Base-by-base conservation (phyloP, 208 protist species). In the Leishmania arabica region DNA sequence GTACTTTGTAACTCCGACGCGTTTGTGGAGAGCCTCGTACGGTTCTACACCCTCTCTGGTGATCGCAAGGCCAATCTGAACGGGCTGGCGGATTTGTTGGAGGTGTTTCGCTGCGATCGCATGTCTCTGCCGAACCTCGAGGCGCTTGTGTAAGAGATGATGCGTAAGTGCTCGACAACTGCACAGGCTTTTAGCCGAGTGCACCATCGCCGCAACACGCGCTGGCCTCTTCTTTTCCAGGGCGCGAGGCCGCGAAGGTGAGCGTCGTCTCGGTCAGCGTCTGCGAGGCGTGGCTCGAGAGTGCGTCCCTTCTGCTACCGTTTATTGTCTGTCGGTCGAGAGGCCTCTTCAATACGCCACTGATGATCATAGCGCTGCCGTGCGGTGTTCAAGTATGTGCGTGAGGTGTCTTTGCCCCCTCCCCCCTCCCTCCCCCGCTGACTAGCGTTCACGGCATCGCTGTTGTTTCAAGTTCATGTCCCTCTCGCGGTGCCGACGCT, bases 1-100 rank as follows among this genome's bases (percentile, higher is more conserved):
- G 86, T 79, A 53, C 68, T 95, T 42, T 83, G 89, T 40, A 84
- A 90, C 64, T 93, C 84, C 2, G 91, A 93, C 79, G 88, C 91
- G 2, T 95, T 97, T 86, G 73, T 97, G 9, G 83, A 84, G n/a
- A 91, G 93, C 66, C 80, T 89, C 81, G 90, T 92, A n/a, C 94
- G 94, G 17, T 82, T 95, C 69, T 97, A 97, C 83, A 93, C 91
- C 31, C 86, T 97, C 60, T 86, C 88, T 53, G 91, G 90, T 8
- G 88, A 91, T 64, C 87, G 84, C 37, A 71, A 79, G 54, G 81
- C 77, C 17, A 89, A 91, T 56, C 65, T 95, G 81, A 88, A 90
- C 13, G 62, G 84, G 17, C 53, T 97, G 76, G 80, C 83, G 9
- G 86, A 93, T 77, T 70, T 97, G 73, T n/a, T 97, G 37, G 94